Evolutionary conservation across 768 basidiomycete genomes (phyloP).

Genomic region (Leccinum boreale): DNA sequence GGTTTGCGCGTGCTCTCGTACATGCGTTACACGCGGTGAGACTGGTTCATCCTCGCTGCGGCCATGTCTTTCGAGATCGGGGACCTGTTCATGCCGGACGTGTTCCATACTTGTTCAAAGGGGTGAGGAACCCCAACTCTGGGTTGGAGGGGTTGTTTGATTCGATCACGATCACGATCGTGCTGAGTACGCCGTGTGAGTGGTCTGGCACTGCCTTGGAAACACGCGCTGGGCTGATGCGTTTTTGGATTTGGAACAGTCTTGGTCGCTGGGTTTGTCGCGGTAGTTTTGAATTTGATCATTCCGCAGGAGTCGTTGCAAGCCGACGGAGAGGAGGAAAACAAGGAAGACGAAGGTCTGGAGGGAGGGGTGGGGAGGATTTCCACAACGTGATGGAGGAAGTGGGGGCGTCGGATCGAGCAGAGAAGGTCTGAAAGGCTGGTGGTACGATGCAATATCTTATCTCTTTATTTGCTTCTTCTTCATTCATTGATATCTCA

Average conservation of each 20-base stretch:
- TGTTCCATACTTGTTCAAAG: conserved; percentile 69
- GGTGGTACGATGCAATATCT: neutral
- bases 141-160: conserved; percentile 68
- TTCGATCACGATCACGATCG: conserved; percentile 78
- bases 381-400: conserved; percentile 22
- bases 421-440: neutral
- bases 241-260: conserved; percentile 31
- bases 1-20: conserved; percentile 69
- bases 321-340: conserved; percentile 19
- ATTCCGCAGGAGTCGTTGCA: conserved; percentile 38
- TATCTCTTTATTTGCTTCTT: neutral
- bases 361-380: neutral
- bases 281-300: conserved; percentile 54
- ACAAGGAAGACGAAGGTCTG: neutral
- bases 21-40: conserved; percentile 56
- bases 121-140: conserved; percentile 47
- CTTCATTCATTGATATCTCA: neutral
- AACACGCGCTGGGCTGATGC: neutral
- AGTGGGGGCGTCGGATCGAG: conserved; percentile 17
- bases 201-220: neutral
- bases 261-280: conserved; percentile 55
- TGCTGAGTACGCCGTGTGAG: conserved; percentile 80
- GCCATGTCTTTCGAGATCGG: conserved; percentile 70
- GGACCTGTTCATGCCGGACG: conserved; percentile 60
- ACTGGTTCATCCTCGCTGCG: conserved; percentile 67